Evolutionary conservation across 2,329 filamentous ascomycete species (phyloP).

Genomic region (Scedosporium dehoogii): DNA sequence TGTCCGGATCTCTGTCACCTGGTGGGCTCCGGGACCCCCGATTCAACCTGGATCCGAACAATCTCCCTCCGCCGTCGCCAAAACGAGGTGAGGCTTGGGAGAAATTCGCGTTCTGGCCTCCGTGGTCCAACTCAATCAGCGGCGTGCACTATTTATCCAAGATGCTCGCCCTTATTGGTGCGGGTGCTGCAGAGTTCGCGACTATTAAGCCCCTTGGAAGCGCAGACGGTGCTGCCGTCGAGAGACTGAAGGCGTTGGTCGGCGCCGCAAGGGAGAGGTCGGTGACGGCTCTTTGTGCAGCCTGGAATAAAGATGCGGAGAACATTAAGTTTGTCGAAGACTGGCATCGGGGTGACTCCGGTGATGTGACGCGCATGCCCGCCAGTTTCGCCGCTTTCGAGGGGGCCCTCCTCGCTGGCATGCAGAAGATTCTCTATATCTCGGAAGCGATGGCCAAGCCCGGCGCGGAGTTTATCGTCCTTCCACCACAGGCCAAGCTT

Average conservation of each 20-base stretch:
- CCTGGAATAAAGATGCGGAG: constrained; percentile 90
- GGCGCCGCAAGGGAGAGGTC: constrained; percentile 73
- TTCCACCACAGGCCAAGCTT: constrained; percentile 76
- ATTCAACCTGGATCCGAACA: constrained; percentile 71
- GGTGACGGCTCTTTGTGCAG: constrained; percentile 73
- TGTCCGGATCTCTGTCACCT: constrained; percentile 34
- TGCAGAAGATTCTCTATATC: constrained; percentile 94
- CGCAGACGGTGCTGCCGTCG: constrained; percentile 47
- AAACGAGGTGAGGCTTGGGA: constrained; percentile 81
- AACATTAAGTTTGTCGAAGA: constrained; percentile 88
- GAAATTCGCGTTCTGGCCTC: constrained; percentile 92
- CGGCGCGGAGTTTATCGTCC: constrained; percentile 65
- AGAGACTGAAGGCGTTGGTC: constrained; percentile 67
- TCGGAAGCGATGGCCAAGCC: constrained; percentile 72
- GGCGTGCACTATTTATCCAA: constrained; percentile 85
- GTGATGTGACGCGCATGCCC: constrained; percentile 87
- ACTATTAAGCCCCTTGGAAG: constrained; percentile 56
- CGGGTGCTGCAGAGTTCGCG: constrained; percentile 77
- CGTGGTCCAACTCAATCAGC: constrained; percentile 81
- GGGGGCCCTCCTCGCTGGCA: constrained; percentile 66
- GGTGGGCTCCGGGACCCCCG: constrained; percentile 57
- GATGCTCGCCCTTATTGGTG: constrained; percentile 73
- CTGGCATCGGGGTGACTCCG: constrained; percentile 76
- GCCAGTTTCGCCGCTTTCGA: constrained; percentile 79
- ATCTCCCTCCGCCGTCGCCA: constrained; percentile 66